Evolutionary conservation across 768 basidiomycete genomes (phyloP).

Genomic region (Coprinopsis sp.): DNA sequence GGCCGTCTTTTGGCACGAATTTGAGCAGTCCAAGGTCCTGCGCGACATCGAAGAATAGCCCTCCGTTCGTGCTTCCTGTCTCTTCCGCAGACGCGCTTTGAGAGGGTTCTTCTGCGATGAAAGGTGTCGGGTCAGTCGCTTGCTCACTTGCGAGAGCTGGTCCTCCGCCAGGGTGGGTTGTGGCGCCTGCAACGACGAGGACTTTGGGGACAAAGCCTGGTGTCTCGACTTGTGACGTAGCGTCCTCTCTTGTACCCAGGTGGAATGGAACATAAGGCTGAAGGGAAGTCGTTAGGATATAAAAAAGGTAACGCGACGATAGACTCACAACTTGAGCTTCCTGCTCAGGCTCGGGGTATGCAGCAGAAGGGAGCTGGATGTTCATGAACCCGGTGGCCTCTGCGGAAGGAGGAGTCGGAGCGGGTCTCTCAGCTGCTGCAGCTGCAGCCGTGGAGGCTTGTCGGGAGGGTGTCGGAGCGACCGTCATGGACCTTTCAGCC

Average conservation of each 20-base stretch:
- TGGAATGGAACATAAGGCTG: constrained; percentile 47
- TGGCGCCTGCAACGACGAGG: constrained; percentile 38
- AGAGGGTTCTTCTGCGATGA: too few species aligned
- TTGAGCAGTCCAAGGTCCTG: constrained; percentile 37
- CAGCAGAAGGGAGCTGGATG: constrained; percentile 54
- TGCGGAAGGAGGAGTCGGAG: constrained; percentile 33
- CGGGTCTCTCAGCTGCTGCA: constrained; percentile 25
- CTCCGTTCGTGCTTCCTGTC: constrained; percentile 19
- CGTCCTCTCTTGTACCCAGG: constrained; percentile 32
- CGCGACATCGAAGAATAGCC: constrained; percentile 40
- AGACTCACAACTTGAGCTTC: constrained; percentile 58
- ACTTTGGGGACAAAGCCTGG: constrained; percentile 33
- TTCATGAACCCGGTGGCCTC: constrained; percentile 31
- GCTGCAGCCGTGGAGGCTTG: constrained; percentile 9
- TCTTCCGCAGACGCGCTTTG: too few species aligned
- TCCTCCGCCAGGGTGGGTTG: constrained; percentile 32
- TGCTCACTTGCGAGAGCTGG: constrained; percentile 32
- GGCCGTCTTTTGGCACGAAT: constrained; percentile 23
- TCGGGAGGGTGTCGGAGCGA: constrained; percentile 17
- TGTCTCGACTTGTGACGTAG: constrained; percentile 14
- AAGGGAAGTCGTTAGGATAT: constrained; percentile 21
- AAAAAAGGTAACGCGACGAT: constrained; percentile 6
- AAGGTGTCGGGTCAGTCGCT: constrained; percentile 1
- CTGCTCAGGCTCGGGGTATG: constrained; percentile 34
- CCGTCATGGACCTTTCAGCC: constrained; percentile 21